These are phyloP conservation scores for Aegilops umbellulata DNA, from an alignment of 176 grass and related monocot genomes.

Conservation along the genomic window DNA sequence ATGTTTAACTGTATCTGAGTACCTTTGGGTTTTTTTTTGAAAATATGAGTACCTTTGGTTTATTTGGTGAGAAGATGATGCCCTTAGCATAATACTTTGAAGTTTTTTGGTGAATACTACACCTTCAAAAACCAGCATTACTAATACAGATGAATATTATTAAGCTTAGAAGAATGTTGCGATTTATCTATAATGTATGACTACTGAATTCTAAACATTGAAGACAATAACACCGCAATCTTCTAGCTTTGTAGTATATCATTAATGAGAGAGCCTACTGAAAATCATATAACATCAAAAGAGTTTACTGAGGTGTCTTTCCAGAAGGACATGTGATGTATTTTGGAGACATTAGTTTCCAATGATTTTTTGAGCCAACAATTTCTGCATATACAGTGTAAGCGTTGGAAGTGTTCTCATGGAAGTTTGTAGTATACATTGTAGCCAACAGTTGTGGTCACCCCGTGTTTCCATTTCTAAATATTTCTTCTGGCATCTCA, in stretches of 20 bases:
- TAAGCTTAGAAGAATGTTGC: not conserved
- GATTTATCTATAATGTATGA: not conserved
- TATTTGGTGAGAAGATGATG: not conserved
- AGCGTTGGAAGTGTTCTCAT: not conserved
- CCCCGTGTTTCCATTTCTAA: not conserved
- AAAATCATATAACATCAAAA: not conserved
- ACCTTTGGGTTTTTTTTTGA: too few relatives aligned
- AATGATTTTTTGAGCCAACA: not conserved
- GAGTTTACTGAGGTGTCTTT: not conserved
- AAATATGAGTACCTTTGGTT: constrained; percentile 12
- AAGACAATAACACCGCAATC: not conserved
- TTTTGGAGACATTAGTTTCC: constrained; percentile 7
- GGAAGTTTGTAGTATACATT: not conserved
- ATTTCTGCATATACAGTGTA: not conserved
- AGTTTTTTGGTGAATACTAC: not conserved
- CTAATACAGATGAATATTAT: not conserved
- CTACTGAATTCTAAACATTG: not conserved
- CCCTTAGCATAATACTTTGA: not conserved
- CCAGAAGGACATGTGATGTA: not conserved
- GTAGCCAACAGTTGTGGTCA: not conserved
- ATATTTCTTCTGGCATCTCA: not conserved
- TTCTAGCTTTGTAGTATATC: not conserved
- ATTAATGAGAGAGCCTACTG: not conserved
- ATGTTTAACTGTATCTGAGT: not conserved
- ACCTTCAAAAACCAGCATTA: not conserved